Percentiles rank a stretch among this genome's conserved stretches.
These are phyloP conservation scores for Cicer pinnatifidum DNA, from an alignment of 306 rosid genomes.

Conservation along the genomic window DNA sequence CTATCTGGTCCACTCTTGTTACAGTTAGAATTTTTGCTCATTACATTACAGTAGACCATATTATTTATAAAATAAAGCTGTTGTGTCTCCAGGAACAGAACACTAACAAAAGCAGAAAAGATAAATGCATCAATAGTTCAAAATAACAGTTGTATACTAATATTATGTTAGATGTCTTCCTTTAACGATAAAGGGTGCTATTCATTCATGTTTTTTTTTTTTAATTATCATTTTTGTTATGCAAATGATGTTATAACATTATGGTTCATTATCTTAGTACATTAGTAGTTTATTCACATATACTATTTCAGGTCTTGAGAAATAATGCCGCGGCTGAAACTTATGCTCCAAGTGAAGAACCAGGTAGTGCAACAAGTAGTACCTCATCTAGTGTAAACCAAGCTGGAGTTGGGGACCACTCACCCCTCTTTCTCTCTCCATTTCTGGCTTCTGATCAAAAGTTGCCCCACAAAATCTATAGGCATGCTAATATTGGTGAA, in stretches of 20 bases:
- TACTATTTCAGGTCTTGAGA: constrained; percentile 52
- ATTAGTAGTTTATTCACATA: not conserved
- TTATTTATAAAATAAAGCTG: too few species aligned
- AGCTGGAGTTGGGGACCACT: constrained; percentile 52
- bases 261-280: constrained; percentile 1
- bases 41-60: too few species aligned
- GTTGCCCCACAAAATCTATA: constrained; percentile 37
- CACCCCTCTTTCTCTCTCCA: constrained; percentile 53
- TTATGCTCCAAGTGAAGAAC: constrained; percentile 53
- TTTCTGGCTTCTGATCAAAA: constrained; percentile 41
- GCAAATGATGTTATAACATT: constrained; percentile 4
- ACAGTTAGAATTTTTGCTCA: too few species aligned
- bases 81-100: too few species aligned
- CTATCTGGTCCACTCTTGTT: too few species aligned
- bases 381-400: constrained; percentile 58
- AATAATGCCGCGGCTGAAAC: constrained; percentile 42
- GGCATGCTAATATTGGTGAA: constrained; percentile 41
- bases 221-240: constrained; percentile 23
- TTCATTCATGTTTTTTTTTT: not conserved
- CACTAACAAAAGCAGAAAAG: too few species aligned
- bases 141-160: not conserved
- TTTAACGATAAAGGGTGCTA: too few species aligned
- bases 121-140: constrained; percentile 29
- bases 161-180: constrained; percentile 2
- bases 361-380: constrained; percentile 45